phyloP scores from a whole-genome alignment of 2,329 filamentous ascomycete species.

The Mollisiaceae sp. region DNA sequence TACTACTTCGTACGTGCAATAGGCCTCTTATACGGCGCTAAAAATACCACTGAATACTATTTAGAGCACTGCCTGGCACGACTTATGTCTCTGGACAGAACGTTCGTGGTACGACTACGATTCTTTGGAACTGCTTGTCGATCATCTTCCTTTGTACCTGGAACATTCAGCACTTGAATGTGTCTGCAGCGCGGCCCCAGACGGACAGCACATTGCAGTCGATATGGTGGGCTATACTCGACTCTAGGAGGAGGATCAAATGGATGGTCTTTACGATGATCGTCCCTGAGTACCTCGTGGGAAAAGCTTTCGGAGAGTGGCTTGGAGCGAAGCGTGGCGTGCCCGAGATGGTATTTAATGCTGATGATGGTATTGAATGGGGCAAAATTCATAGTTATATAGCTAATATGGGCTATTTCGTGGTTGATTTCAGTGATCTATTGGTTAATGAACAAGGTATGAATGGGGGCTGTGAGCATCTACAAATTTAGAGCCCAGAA shows the following conservation, averaged over 20 bases:
- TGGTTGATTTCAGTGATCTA: background rate
- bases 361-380: background rate
- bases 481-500: background rate
- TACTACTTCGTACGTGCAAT: too few species aligned
- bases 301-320: background rate
- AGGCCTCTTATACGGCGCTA: too few species aligned
- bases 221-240: constrained; percentile 10
- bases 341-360: background rate
- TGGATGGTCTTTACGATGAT: constrained; percentile 12
- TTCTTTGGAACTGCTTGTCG: constrained; percentile 30
- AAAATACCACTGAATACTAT: too few species aligned
- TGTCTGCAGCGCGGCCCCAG: constrained; percentile 18
- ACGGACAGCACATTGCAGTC: background rate
- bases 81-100: constrained; percentile 27
- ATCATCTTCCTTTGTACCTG: constrained; percentile 33
- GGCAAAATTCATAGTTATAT: background rate
- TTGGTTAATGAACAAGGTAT: background rate
- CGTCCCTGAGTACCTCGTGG: constrained; percentile 9
- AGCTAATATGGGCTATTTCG: background rate
- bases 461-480: background rate
- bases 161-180: constrained; percentile 32
- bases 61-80: too few species aligned
- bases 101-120: constrained; percentile 30
- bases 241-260: constrained; percentile 3
- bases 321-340: background rate